Evolutionary conservation across 306 rosid species (phyloP).

Genomic region (Cicer yamashitae): DNA sequence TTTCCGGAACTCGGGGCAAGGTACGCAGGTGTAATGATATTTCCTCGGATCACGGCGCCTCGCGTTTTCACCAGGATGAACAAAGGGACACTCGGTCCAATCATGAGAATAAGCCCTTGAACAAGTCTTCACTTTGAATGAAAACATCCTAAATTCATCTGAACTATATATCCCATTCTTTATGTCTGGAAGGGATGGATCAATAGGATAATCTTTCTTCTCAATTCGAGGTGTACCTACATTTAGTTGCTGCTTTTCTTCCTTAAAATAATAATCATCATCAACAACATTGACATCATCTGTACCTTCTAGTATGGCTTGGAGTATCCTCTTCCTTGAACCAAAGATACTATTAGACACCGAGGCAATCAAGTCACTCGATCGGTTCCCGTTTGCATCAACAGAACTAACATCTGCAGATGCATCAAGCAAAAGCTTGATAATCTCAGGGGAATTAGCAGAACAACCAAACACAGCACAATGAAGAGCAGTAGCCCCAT

Average conservation of each 20-base stretch:
- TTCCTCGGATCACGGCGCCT: slow-evolving; percentile 89
- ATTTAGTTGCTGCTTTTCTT: slow-evolving; percentile 48
- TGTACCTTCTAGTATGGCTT: slow-evolving; percentile 55
- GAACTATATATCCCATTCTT: slow-evolving; percentile 80
- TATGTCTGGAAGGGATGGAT: slow-evolving; percentile 86
- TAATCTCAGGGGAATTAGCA: slow-evolving; percentile 58
- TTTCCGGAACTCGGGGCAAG: slow-evolving; percentile 85
- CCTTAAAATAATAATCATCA: slow-evolving; percentile 18
- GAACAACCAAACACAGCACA: slow-evolving; percentile 81
- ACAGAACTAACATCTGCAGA: slow-evolving; percentile 58
- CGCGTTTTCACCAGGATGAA: slow-evolving; percentile 91
- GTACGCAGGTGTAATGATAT: slow-evolving; percentile 82
- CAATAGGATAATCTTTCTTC: slow-evolving; percentile 74
- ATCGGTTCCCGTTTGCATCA: slow-evolving; percentile 67
- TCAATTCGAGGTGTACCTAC: slow-evolving; percentile 47
- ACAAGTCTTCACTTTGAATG: slow-evolving; percentile 87
- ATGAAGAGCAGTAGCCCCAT: slow-evolving; percentile 81
- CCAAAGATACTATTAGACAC: slow-evolving; percentile 39
- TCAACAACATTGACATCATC: slow-evolving; percentile 41
- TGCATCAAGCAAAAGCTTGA: slow-evolving; percentile 72
- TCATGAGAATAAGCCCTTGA: slow-evolving; percentile 96
- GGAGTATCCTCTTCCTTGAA: slow-evolving; percentile 57
- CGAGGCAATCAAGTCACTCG: slow-evolving; percentile 55
- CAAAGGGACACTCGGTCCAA: slow-evolving; percentile 96
- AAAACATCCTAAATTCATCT: slow-evolving; percentile 89